Conservation (phyloP, 108 stramenopile species). For the Cyclotella distinguenda region DNA sequence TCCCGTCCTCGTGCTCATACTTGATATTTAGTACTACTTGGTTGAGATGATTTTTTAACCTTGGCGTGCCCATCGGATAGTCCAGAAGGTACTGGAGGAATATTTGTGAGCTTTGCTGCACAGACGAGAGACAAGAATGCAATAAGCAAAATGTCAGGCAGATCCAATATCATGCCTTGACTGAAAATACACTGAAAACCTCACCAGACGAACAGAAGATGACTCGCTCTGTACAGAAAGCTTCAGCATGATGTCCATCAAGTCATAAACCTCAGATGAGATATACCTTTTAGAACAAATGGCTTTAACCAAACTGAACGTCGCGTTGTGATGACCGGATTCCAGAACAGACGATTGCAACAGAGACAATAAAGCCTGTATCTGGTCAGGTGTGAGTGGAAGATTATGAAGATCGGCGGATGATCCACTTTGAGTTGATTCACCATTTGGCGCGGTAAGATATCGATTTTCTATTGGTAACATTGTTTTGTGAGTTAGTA, state of each 20-base stretch:
- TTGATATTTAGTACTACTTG: slow-evolving; percentile 83
- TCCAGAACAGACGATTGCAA: slow-evolving; percentile 62
- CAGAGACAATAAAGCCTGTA: slow-evolving; percentile 75
- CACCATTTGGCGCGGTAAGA: too few relatives aligned
- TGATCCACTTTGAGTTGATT: slow-evolving; percentile 3
- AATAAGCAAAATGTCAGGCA: background rate
- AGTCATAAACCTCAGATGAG: slow-evolving; percentile 84
- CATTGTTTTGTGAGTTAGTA: slow-evolving; percentile 53
- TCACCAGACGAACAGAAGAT: slow-evolving; percentile 66
- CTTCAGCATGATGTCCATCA: slow-evolving; percentile 81
- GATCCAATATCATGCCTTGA: background rate
- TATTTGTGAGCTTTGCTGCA: slow-evolving; percentile 68
- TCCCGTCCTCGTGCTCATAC: slow-evolving; percentile 89
- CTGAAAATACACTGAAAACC: background rate
- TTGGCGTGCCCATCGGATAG: slow-evolving; percentile 82
- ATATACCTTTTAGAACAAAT: slow-evolving; percentile 61
- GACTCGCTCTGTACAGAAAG: slow-evolving; percentile 81
- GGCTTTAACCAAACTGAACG: slow-evolving; percentile 72
- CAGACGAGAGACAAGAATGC: background rate
- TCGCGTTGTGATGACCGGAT: slow-evolving; percentile 79
- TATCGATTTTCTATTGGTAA: background rate
- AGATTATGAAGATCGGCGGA: background rate
- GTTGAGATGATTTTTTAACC: slow-evolving; percentile 73
- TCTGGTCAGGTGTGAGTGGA: slow-evolving; percentile 69
- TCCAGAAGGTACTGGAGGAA: slow-evolving; percentile 83